Conservation (phyloP, 768 basidiomycete genomes). For the Myochromella boudieri region DNA sequence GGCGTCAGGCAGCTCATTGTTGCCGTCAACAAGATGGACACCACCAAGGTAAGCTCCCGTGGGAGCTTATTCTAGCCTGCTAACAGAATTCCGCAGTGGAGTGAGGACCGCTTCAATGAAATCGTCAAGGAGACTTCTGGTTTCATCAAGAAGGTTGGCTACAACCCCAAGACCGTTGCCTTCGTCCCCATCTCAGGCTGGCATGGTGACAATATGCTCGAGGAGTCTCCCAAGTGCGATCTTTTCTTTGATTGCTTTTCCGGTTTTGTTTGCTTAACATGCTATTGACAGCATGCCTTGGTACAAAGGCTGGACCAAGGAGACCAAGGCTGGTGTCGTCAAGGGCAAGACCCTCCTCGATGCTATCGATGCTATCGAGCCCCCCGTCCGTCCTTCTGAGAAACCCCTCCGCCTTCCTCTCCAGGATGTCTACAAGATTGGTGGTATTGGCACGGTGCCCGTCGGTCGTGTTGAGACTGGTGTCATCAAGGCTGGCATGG, state of each 20-base stretch:
- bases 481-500: constrained; percentile 99
- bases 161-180: constrained; percentile 97
- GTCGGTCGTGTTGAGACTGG: constrained; percentile 99
- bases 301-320: constrained; percentile 99
- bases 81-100: constrained; percentile 66
- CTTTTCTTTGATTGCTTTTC: background rate
- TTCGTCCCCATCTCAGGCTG: constrained; percentile 99
- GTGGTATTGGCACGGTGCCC: constrained; percentile 99
- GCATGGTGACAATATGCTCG: constrained; percentile 99
- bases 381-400: constrained; percentile 94
- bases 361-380: constrained; percentile 99
- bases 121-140: constrained; percentile 96
- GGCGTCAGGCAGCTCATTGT: constrained; percentile 99
- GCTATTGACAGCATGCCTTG: constrained; percentile 79
- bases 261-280: constrained; percentile 14
- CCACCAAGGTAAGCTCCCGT: constrained; percentile 71
- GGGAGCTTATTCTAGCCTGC: background rate
- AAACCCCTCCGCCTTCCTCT: constrained; percentile 99
- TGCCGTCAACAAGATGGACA: constrained; percentile 99
- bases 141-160: constrained; percentile 99
- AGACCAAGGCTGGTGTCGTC: constrained; percentile 86
- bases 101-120: constrained; percentile 99
- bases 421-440: constrained; percentile 99
- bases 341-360: constrained; percentile 99
- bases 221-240: constrained; percentile 90